phyloP scores from a whole-genome alignment of 352 stramenopile species.

The Phytopythium boreale region DNA sequence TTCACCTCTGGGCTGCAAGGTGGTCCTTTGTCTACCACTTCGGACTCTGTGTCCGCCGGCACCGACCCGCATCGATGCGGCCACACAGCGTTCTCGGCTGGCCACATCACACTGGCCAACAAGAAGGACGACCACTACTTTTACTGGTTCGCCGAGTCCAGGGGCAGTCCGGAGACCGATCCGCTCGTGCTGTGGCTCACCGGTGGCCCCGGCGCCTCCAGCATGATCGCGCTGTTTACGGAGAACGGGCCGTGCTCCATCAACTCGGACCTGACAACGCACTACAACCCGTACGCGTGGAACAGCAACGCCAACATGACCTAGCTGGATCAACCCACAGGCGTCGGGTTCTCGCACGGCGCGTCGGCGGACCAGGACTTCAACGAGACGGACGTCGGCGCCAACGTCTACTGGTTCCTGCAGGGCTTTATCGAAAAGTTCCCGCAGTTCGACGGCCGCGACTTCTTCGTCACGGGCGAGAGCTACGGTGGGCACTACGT shows the following conservation, averaged over 20 bases:
- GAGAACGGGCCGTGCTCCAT: constrained; percentile 57
- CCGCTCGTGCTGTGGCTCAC: constrained; percentile 59
- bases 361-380: constrained; percentile 27
- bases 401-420: constrained; percentile 58
- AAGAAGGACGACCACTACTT: constrained; percentile 68
- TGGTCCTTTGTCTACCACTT: neutral
- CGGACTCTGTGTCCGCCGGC: neutral
- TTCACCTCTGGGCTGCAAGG: neutral
- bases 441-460: constrained; percentile 36
- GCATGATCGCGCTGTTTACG: constrained; percentile 38
- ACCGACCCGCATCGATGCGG: constrained; percentile 7
- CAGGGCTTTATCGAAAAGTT: constrained; percentile 43
- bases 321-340: constrained; percentile 50
- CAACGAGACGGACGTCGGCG: constrained; percentile 36
- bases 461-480: constrained; percentile 53
- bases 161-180: constrained; percentile 23
- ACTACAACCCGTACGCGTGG: constrained; percentile 43
- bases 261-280: constrained; percentile 30
- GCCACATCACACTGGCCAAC: constrained; percentile 50
- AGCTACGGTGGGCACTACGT: constrained; percentile 57
- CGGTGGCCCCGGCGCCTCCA: constrained; percentile 44
- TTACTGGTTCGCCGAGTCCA: constrained; percentile 61
- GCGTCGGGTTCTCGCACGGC: constrained; percentile 41
- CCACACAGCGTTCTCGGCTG: constrained; percentile 30
- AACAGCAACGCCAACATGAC: constrained; percentile 47